These are phyloP conservation scores for Magnaporthiopsis incrustans DNA, from an alignment of 2,329 filamentous ascomycete genomes.

Conservation along the genomic window DNA sequence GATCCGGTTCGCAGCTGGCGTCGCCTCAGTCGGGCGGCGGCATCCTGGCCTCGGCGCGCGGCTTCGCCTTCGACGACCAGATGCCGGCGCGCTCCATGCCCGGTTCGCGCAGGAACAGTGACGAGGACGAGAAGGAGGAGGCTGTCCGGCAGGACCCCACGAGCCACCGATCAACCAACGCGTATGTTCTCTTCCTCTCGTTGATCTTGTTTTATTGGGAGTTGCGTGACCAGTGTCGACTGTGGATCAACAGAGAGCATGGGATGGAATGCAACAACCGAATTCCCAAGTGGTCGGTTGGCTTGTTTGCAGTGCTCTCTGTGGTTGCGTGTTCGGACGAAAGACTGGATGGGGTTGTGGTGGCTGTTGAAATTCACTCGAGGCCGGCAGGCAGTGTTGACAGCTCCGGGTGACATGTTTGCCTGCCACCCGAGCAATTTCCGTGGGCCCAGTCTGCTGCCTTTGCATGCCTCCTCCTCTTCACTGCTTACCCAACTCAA, in stretches of 20 bases:
- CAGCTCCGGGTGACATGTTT: not conserved
- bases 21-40: constrained; percentile 63
- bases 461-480: not conserved
- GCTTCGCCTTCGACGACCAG: constrained; percentile 53
- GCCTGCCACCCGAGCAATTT: not conserved
- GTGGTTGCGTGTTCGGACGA: not conserved
- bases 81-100: constrained; percentile 80
- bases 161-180: constrained; percentile 64
- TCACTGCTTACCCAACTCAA: not conserved
- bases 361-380: not conserved
- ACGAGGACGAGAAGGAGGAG: constrained; percentile 80
- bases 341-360: not conserved
- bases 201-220: not conserved
- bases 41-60: constrained; percentile 31
- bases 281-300: not conserved
- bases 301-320: not conserved
- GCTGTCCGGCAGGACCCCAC: constrained; percentile 61
- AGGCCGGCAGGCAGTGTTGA: not conserved
- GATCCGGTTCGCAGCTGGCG: constrained; percentile 71
- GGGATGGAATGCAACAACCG: not conserved
- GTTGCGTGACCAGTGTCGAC: not conserved
- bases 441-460: not conserved
- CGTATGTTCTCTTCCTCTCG: constrained; percentile 48
- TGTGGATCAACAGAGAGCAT: not conserved
- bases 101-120: constrained; percentile 79